Evolutionary conservation across 2,329 filamentous ascomycete species (phyloP).

Genomic region (Trichoderma breve): DNA sequence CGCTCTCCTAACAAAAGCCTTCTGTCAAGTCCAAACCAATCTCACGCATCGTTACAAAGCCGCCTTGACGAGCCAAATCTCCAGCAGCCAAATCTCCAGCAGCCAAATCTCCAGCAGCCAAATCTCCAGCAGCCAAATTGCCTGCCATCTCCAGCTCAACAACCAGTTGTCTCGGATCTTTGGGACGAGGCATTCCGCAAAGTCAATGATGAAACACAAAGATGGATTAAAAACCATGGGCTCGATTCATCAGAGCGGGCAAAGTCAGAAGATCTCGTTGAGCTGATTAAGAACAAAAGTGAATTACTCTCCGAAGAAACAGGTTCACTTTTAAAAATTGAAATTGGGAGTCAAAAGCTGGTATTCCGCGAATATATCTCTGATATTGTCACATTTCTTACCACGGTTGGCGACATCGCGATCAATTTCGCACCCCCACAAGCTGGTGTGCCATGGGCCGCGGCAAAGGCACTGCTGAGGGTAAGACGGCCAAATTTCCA

Average conservation of each 20-base stretch:
- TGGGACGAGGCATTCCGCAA: background rate
- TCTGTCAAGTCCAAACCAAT: background rate
- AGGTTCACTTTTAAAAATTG: background rate
- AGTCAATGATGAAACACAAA: background rate
- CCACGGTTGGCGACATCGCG: background rate
- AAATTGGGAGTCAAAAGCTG: background rate
- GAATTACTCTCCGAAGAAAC: background rate
- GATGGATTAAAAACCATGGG: background rate
- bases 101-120: too few species aligned
- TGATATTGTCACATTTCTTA: background rate
- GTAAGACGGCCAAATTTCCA: background rate
- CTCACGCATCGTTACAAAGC: background rate
- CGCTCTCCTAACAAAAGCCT: background rate
- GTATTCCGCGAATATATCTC: constrained; percentile 3
- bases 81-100: too few species aligned
- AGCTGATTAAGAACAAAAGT: background rate
- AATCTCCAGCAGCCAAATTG: too few species aligned
- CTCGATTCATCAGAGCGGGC: background rate
- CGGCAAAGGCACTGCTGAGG: constrained; percentile 1
- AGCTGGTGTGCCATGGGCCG: constrained; percentile 11
- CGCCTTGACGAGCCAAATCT: background rate
- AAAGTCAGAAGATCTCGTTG: background rate
- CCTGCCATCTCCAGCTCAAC: too few species aligned
- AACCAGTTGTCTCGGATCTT: background rate
- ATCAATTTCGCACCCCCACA: background rate